phyloP scores from a whole-genome alignment of 179 eudicot species.

The Amaranthus tricolor region DNA sequence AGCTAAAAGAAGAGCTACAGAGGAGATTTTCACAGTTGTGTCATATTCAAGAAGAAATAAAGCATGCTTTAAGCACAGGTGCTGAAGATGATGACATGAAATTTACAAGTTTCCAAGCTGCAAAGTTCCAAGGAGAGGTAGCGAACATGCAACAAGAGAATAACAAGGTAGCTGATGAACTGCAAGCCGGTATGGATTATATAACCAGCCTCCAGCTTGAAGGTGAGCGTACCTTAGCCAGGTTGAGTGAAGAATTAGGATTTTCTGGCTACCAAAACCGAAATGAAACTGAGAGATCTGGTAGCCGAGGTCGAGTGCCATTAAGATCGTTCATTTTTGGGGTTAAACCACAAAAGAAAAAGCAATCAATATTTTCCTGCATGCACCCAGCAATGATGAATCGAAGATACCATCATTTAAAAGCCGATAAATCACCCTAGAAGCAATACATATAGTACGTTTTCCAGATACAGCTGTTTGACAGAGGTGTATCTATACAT shows the following conservation, averaged over 20 bases:
- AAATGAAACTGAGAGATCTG: constrained; percentile 34
- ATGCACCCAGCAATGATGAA: constrained; percentile 50
- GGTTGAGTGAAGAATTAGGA: constrained; percentile 56
- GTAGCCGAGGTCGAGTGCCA: constrained; percentile 47
- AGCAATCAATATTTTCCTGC: constrained; percentile 55
- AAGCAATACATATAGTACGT: neutral
- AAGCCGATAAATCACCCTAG: constrained; percentile 28
- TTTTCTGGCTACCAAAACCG: constrained; percentile 36
- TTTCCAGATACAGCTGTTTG: constrained; percentile 20
- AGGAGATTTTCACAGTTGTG: constrained; percentile 59
- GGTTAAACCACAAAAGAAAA: constrained; percentile 59
- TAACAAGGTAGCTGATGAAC: constrained; percentile 68
- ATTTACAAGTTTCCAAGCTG: constrained; percentile 77
- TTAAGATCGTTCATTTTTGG: constrained; percentile 76
- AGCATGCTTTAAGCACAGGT: constrained; percentile 54
- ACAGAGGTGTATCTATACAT: constrained; percentile 16
- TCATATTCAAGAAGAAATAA: constrained; percentile 62
- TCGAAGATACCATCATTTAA: constrained; percentile 30
- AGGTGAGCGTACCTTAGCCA: constrained; percentile 48
- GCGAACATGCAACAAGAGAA: constrained; percentile 94
- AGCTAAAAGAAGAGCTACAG: constrained; percentile 65
- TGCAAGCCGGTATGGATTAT: constrained; percentile 69
- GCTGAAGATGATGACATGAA: constrained; percentile 66
- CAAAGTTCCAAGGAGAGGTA: constrained; percentile 86
- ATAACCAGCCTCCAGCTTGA: constrained; percentile 54